phyloP scores from a whole-genome alignment of 78 protist genomes.

The Ministeria vibrans region DNA sequence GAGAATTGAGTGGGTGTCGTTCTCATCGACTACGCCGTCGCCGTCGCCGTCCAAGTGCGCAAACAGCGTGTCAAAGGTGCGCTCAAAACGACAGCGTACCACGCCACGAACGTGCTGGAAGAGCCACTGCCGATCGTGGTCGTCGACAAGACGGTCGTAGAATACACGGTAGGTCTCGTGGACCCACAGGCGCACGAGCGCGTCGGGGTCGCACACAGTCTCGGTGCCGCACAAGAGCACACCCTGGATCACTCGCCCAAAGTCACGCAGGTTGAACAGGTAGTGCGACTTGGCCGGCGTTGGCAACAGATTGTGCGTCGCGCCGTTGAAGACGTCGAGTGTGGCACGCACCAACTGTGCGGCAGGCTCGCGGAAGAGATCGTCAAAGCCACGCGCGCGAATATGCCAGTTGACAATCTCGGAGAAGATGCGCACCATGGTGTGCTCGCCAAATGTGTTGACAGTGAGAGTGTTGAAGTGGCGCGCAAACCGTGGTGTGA shows the following conservation, averaged over 20 bases:
- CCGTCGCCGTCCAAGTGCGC: constrained; percentile 14
- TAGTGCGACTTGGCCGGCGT: constrained; percentile 80
- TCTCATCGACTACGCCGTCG: constrained; percentile 62
- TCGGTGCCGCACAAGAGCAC: constrained; percentile 9
- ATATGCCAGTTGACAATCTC: constrained; percentile 37
- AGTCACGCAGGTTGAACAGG: constrained; percentile 77
- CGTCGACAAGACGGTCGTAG: constrained; percentile 30
- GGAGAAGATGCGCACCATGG: constrained; percentile 48
- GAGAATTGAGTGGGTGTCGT: constrained; percentile 40
- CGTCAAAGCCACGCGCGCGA: neutral
- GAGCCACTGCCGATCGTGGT: constrained; percentile 37
- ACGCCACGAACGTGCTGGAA: constrained; percentile 30
- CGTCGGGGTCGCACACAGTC: neutral
- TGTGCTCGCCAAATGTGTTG: constrained; percentile 39
- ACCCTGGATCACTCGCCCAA: constrained; percentile 70
- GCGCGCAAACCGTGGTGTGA: constrained; percentile 21
- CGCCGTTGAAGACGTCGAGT: neutral
- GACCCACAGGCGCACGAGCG: constrained; percentile 29
- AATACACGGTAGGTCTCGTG: constrained; percentile 34
- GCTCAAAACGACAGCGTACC: constrained; percentile 9
- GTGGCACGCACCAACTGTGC: neutral
- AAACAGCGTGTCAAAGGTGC: constrained; percentile 15
- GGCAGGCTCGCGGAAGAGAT: neutral
- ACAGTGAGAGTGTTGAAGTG: constrained; percentile 44
- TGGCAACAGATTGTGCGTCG: constrained; percentile 35